phyloP scores from a whole-genome alignment of 148 eudicot genomes.

The Rhododendron griersonianum region DNA sequence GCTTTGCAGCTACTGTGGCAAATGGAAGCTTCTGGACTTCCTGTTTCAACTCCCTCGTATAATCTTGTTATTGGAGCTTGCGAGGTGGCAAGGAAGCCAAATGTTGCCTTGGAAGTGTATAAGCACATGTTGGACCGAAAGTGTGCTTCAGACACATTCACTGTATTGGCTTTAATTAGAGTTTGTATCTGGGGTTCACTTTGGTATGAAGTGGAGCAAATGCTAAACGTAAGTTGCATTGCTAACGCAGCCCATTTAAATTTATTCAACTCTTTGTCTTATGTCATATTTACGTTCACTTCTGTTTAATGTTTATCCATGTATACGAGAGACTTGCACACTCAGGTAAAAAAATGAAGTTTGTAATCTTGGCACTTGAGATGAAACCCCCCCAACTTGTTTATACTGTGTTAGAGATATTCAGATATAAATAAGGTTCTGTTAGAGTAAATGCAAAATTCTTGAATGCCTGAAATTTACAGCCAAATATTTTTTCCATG shows the following conservation, averaged over 20 bases:
- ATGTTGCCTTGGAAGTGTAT: conserved; percentile 48
- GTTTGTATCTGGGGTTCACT: conserved; percentile 64
- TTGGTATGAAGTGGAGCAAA: conserved; percentile 45
- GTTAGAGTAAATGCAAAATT: background rate
- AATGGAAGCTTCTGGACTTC: conserved; percentile 49
- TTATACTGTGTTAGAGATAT: background rate
- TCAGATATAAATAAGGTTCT: background rate
- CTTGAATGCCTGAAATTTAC: background rate
- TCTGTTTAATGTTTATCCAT: background rate
- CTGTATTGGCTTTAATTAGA: conserved; percentile 46
- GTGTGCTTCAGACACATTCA: conserved; percentile 51
- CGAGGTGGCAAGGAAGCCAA: conserved; percentile 52
- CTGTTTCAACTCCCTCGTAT: conserved; percentile 43
- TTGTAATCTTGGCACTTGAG: background rate
- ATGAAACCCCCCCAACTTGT: background rate
- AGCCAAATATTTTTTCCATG: background rate
- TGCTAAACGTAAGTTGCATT: conserved; percentile 45
- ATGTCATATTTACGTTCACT: background rate
- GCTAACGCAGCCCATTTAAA: background rate
- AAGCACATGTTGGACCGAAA: conserved; percentile 48
- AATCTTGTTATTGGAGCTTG: conserved; percentile 63
- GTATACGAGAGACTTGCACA: background rate
- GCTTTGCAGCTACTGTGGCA: conserved; percentile 53
- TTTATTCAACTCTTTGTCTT: background rate
- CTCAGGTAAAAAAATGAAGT: background rate